Evolutionary conservation across 2,329 filamentous ascomycete species (phyloP), one percentile per base, ranked within the genome.

Genomic region (Sporothrix pallida): DNA sequence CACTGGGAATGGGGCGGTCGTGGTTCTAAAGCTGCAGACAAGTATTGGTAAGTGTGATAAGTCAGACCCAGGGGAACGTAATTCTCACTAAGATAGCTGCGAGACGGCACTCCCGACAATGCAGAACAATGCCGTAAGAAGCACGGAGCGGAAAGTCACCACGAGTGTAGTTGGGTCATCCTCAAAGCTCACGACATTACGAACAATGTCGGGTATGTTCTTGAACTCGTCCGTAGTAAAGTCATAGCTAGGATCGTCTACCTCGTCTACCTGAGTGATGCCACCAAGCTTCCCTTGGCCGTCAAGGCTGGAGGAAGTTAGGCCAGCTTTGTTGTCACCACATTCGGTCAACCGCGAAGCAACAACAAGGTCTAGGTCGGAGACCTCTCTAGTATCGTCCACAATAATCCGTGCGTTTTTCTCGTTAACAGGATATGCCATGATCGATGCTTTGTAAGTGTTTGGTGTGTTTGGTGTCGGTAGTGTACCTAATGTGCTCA

Each of bases 171-270:
- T 71, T 48, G 74, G 74, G 60, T 77, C 76, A 15, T 77, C 76
- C 20, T 77, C 74, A 23, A 77, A 76, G 72, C 74, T 75, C 69
- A 77, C 76, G 42, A 77, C 68, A n/a, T 75, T 72, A 20, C 76
- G 76, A 54, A 77, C 76, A 13, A 76, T 50, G 10, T 76, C 76
- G n/a, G 77, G 23, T 72, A 76, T 52, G 75, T 70, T 31, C 31
- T 44, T 68, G n/a, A 71, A 74, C 26, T 70, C 67, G 17, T 70
- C 67, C 17, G 50, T 20, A 13, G 48, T 54, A 20, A 70, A 70
- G 67, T 70, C 63, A 23, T 65, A 65, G 37, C 8, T n/a, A 20
- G 60, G 60, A 46, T 46, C 60, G 37, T 20, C 31, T 10, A 10
- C 42, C 37, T 46, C 23, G 26, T 63, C 60, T 10, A 10, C 42